Conservation (phyloP, 2,329 filamentous ascomycete species). For the Xylariaceae sp. region DNA sequence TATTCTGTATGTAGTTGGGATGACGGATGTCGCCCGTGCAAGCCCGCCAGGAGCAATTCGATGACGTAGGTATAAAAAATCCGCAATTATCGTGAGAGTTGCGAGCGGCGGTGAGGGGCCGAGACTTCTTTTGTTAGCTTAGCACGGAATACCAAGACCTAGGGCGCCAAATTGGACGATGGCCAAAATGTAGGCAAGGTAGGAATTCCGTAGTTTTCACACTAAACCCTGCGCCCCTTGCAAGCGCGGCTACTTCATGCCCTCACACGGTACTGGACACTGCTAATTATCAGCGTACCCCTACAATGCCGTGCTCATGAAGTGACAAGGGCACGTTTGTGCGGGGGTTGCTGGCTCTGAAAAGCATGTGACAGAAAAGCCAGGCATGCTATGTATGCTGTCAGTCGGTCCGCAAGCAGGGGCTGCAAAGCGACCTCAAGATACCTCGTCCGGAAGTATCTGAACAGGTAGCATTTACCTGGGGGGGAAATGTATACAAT, state of each 20-base stretch:
- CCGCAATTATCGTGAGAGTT: not conserved
- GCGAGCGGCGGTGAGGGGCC: not conserved
- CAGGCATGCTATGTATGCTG: conserved; percentile 10
- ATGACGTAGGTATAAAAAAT: not conserved
- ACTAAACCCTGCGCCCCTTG: not conserved
- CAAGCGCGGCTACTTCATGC: not conserved
- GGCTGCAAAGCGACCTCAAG: not conserved
- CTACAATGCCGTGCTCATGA: not conserved
- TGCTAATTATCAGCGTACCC: not conserved
- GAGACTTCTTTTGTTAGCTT: not conserved
- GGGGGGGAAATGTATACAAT: too few species aligned
- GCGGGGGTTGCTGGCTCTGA: conserved; percentile 1
- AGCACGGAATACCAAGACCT: too few species aligned
- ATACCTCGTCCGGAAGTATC: not conserved
- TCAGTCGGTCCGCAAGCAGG: conserved; percentile 9
- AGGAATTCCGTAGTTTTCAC: not conserved
- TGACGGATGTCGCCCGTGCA: conserved; percentile 1
- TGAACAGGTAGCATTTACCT: not conserved
- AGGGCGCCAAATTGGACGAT: too few species aligned
- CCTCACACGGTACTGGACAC: not conserved
- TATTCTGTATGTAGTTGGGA: not conserved
- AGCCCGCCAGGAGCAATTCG: not conserved
- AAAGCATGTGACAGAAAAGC: conserved; percentile 17
- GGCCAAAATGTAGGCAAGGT: not conserved
- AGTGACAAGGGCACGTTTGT: conserved; percentile 1